A percentile compares a stretch with the other conserved stretches of the same genome.
Evolutionary conservation across 1,284 basidiomycete genomes (phyloP).

Genomic region (Sanghuangporus baumii): DNA sequence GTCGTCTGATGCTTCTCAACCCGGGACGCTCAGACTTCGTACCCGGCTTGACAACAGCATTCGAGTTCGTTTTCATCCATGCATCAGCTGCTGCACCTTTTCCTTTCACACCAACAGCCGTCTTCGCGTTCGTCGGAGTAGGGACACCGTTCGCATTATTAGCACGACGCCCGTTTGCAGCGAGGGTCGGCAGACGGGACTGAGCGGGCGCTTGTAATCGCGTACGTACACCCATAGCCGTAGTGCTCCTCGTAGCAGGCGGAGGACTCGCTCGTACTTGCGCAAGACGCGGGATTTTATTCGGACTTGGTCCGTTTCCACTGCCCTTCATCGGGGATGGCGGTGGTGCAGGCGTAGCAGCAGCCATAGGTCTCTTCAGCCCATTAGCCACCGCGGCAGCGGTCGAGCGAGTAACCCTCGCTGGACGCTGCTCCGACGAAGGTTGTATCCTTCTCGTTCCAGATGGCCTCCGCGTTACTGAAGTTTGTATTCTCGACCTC

Average conservation of each 20-base stretch:
- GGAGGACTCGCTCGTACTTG: conserved; percentile 24
- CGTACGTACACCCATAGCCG: conserved; percentile 14
- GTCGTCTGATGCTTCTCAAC: conserved; percentile 58
- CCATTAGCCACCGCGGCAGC: conserved; percentile 44
- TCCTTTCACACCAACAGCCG: background rate
- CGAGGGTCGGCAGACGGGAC: conserved; percentile 66
- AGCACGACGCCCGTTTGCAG: conserved; percentile 45
- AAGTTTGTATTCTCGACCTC: conserved; percentile 25
- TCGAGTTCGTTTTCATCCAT: conserved; percentile 68
- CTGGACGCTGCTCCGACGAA: conserved; percentile 61
- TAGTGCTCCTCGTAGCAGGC: conserved; percentile 15
- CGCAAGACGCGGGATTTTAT: conserved; percentile 74
- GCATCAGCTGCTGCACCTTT: conserved; percentile 36
- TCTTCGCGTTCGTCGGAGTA: conserved; percentile 43
- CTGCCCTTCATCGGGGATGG: conserved; percentile 33
- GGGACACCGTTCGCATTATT: conserved; percentile 39
- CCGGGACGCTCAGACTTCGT: conserved; percentile 67
- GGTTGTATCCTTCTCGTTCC: conserved; percentile 38
- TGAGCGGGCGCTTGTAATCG: conserved; percentile 56
- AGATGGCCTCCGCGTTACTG: conserved; percentile 32
- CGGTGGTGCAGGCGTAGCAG: conserved; percentile 25
- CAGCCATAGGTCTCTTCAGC: conserved; percentile 31
- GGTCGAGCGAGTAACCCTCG: conserved; percentile 70
- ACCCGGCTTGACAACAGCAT: conserved; percentile 61
- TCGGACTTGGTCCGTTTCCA: conserved; percentile 45